Base-by-base conservation (phyloP, 257 asterid species). In the Solanum ossicruentum region DNA sequence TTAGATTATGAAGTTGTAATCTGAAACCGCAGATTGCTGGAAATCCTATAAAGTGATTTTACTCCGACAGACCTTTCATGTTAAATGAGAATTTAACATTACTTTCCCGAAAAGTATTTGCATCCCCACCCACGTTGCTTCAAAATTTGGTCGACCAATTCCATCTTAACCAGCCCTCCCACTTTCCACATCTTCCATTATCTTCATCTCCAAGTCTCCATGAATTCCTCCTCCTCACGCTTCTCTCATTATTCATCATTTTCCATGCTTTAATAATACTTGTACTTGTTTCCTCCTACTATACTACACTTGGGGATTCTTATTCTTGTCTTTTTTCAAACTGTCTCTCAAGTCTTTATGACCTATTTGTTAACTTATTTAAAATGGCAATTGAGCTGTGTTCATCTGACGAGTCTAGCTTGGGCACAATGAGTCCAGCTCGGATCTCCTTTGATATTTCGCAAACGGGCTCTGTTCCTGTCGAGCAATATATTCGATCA, bases 381-480 rank as follows among this genome's bases (percentile, higher is more conserved):
- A 9, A 79, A 41, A 92, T 92, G 95, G 91, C 92, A 20, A 87
- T 91, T 57, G 92, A 92, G 82, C 47, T 90, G 26, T 77, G 82
- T 32, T 90, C 89, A 79, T 91, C 92, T 39, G 94, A 92, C 20
- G 88, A 91, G 86, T 90, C 91, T 3, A 88, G 84, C 58, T 23
- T 84, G 36, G 92, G 88, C 0, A 77, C 52, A 47, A 88, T 88
- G 77, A 91, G 94, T 83, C 95, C 95, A 49, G 81, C 81, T 2
- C 90, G 95, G 39, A 92, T 91, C 86, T 91, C 94, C 17, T 92
- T 92, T 15, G 93, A 92, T 60, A 86, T 90, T 72, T 12, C 91
- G 6, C 92, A 88, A 49, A 73, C 89, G 66, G 97, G 91, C 81
- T 87, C 84, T 77, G 92, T 92, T 1, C 95, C 95, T 0, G 84